Evolutionary conservation across 1,284 basidiomycete genomes (phyloP), one percentile per base, ranked within the genome.

Genomic region (Boletellus deceptivus): DNA sequence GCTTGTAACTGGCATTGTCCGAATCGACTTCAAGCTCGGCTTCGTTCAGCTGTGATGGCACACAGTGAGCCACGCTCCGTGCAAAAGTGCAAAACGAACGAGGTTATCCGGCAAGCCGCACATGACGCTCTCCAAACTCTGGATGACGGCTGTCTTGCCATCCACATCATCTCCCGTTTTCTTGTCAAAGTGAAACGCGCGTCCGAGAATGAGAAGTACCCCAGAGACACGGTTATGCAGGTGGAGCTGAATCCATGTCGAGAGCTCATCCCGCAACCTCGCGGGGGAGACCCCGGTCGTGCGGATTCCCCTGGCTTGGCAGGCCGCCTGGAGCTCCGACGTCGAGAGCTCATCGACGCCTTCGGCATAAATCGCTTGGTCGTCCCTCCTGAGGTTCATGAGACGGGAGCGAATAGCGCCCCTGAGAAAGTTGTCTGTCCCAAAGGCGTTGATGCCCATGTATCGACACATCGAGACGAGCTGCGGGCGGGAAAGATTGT

Each of bases 361-460:
- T 73, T 99, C 97, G 14, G 79, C 72, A 60, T 90, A 79, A 62
- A 99, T 99, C 54, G 91, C 81, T 70, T 95, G 89, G 72, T 99
- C 97, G 68, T 99, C 96, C 39, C 91, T 83, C 48, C 93, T 81
- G 57, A 99, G 82, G 64, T 90, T 81, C 58, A 89, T 78, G 37
- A 99, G 79, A 43, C 93, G 84, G 53, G 83, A 83, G 38, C 93
- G 89, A 67, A 99, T 93, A 54, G 92, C 88, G 53, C 94, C 94
- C 49, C 96, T 90, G 42, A 99, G 79, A 75, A 98, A 98, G 73
- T 98, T 98, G 72, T 99, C 96, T 34, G 97, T 99, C 40, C 96
- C 96, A 64, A 98, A 99, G 3, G 96, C 96, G 72, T 98, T 93
- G 66, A 98, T 84, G 59, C 91, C 93, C 94, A 99, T 98, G 71